Percentiles rank a stretch among this genome's conserved stretches.
These are phyloP conservation scores for Barnettozyma vustinii DNA, from an alignment of 805 yeast species.

Conservation along the genomic window DNA sequence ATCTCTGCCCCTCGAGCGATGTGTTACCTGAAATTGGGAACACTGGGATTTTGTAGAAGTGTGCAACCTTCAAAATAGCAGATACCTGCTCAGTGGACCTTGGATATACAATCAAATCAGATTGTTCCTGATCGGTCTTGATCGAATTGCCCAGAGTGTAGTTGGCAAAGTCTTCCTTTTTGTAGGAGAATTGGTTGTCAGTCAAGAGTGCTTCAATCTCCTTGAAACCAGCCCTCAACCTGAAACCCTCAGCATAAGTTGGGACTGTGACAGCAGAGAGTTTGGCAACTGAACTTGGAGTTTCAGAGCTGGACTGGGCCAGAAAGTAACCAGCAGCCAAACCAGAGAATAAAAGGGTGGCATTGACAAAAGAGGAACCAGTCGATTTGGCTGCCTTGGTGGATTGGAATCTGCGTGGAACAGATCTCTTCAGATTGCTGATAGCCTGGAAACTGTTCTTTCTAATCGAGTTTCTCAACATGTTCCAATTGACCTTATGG, in stretches of 20 bases:
- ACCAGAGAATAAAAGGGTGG: constrained; percentile 7
- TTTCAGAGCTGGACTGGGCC: background rate
- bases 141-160: constrained; percentile 3
- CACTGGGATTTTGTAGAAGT: constrained; percentile 57
- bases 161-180: constrained; percentile 11
- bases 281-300: constrained; percentile 3
- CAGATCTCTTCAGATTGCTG: background rate
- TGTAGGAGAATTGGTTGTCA: constrained; percentile 9
- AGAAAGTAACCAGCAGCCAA: constrained; percentile 10
- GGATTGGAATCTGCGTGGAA: constrained; percentile 5
- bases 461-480: background rate
- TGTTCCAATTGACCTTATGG: background rate
- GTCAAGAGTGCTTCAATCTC: constrained; percentile 11
- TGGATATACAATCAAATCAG: constrained; percentile 57
- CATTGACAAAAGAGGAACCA: background rate
- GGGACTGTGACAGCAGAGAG: constrained; percentile 3
- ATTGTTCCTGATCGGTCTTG: constrained; percentile 32
- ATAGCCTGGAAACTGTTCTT: background rate
- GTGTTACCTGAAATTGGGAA: constrained; percentile 76
- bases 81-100: constrained; percentile 62
- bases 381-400: background rate
- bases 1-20: constrained; percentile 75
- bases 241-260: constrained; percentile 11
- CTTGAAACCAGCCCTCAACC: constrained; percentile 8
- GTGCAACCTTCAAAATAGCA: constrained; percentile 52